Evolutionary conservation across 2,329 filamentous ascomycete genomes (phyloP).

Genomic region (Diaporthe ilicicola): DNA sequence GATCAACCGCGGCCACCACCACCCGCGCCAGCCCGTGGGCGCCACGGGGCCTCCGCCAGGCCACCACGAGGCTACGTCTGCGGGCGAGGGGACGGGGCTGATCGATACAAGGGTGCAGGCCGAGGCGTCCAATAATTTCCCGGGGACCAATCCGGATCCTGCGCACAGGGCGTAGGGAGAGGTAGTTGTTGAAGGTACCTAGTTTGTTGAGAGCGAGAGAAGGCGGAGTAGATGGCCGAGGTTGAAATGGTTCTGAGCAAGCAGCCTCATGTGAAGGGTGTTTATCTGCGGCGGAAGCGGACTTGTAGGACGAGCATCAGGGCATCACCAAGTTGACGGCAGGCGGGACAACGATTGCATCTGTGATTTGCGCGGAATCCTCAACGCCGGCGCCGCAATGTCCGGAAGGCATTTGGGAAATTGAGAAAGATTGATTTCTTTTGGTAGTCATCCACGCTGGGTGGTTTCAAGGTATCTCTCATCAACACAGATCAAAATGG

Average conservation of each 20-base stretch:
- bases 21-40: constrained; percentile 32
- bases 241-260: too few relatives aligned
- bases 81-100: neutral
- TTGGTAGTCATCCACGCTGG: neutral
- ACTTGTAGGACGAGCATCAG: neutral
- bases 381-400: neutral
- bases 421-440: neutral
- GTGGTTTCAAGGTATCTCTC: constrained; percentile 3
- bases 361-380: neutral
- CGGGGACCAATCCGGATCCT: constrained; percentile 35
- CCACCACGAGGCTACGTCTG: constrained; percentile 15
- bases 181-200: too few relatives aligned
- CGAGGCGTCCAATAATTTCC: constrained; percentile 35
- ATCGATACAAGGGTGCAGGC: constrained; percentile 17
- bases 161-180: constrained; percentile 26
- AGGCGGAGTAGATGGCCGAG: neutral
- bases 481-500: neutral
- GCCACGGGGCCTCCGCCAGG: constrained; percentile 22
- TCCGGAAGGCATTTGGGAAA: too few relatives aligned
- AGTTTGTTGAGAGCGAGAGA: too few relatives aligned
- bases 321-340: neutral
- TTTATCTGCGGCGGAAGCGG: too few relatives aligned
- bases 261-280: too few relatives aligned
- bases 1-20: constrained; percentile 32
- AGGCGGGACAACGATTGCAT: neutral